Base-by-base conservation (phyloP, 2,329 filamentous ascomycete species). In the Exophiala dermatitidis region DNA sequence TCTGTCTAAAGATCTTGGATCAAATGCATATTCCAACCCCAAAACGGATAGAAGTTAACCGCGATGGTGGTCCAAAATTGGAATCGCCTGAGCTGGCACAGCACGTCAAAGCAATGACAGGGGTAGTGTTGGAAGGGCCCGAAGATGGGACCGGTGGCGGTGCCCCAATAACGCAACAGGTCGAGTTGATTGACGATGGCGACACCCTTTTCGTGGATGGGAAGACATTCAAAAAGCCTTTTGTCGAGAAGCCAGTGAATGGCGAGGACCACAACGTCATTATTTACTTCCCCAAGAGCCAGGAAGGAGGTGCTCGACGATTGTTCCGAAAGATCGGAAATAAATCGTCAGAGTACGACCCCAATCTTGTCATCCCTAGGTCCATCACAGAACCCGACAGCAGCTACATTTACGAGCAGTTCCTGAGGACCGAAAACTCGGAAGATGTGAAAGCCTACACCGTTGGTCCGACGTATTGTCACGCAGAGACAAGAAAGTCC, bases 371-470 rank as follows among this genome's bases (percentile, higher is more conserved):
- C 10, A 72, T 87, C 12, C 93, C 93, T 7, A 78, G 90, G 36
- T 89, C 85, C 48, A 85, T 97, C 57, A 85, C 85, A 0, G 89
- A 97, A 62, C 81, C 83, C 0, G 78, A 78, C 19, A 83, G 86
- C 65, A 97, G 90, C 69, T 98, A 91, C 74, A 82, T 98, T 58
- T 98, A 97, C 69, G 93, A 98, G 69, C 90, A 95, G 68, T 98
- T 98, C 64, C 85, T 98, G 74, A 84, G 88, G 61, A 90, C 96
- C 9, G 91, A 97, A 65, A 97, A 98, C 67, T 87, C 91, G 0
- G 93, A 98, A 70, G 93, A 98, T 68, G 91, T 98, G 66, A 98
- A 98, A 71, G 93, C 91, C 2, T 98, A 98, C 69, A 98, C 93
- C 0, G 94, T 98, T 12, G 93, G 93, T 0, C 84, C 90, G 0